phyloP scores from a whole-genome alignment of 2,329 filamentous ascomycete species.

The Xylaria sp. region DNA sequence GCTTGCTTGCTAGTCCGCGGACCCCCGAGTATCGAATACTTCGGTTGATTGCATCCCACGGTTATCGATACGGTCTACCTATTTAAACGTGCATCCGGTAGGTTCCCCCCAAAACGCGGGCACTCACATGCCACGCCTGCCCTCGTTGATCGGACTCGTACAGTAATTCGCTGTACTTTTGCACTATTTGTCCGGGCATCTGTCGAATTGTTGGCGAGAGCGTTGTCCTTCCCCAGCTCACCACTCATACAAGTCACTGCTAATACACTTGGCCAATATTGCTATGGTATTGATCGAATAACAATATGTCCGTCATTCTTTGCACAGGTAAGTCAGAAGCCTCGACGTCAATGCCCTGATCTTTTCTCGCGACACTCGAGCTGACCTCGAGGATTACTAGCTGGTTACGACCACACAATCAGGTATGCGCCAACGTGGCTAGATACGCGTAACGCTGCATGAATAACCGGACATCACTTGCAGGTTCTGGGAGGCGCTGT shows the following conservation, averaged over 20 bases:
- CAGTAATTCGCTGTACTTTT: too few species aligned
- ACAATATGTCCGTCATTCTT: slow-evolving; percentile 55
- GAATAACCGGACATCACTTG: not conserved
- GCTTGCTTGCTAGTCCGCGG: too few species aligned
- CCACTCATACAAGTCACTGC: slow-evolving; percentile 5
- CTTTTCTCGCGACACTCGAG: not conserved
- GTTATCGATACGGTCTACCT: too few species aligned
- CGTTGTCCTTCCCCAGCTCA: not conserved
- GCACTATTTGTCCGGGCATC: not conserved
- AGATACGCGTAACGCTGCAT: not conserved
- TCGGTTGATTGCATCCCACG: too few species aligned
- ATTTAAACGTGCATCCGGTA: too few species aligned
- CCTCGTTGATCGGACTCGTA: too few species aligned
- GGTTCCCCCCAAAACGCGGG: too few species aligned
- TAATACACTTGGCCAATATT: not conserved
- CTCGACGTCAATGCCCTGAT: not conserved
- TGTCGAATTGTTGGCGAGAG: not conserved
- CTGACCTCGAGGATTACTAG: slow-evolving; percentile 31
- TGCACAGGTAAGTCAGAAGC: slow-evolving; percentile 48
- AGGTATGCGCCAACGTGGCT: slow-evolving; percentile 36
- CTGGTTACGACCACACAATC: slow-evolving; percentile 60
- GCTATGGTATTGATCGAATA: slow-evolving; percentile 6
- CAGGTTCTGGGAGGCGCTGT: slow-evolving; percentile 91
- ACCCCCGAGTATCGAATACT: too few species aligned
- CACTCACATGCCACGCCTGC: too few species aligned